Evolutionary conservation across 495 filamentous ascomycete genomes (phyloP), one percentile per base, ranked within the genome.

Genomic region (Talaromyces adpressus): DNA sequence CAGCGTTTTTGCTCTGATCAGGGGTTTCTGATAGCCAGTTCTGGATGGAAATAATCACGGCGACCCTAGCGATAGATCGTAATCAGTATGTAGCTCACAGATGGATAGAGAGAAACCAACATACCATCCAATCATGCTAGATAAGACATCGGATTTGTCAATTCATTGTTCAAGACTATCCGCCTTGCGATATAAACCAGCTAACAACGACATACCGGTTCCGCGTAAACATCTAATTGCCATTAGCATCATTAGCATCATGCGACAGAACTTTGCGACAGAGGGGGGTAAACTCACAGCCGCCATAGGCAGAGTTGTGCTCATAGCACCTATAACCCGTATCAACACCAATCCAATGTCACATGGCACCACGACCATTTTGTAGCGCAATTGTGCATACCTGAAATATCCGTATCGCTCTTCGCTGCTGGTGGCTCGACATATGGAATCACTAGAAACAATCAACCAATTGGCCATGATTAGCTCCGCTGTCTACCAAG

Each of bases 281-380:
- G 47, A 66, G 76, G 52, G 52, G 75, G 69, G 62, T 25, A 16
- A 45, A 63, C 85, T 70, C 79, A 89, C 86, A 61, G 92, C 92
- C 62, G 91, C 91, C 92, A 97, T 97, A 39, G 92, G 92, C 70
- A 96, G 74, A 7, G 91, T 96, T 70, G 86, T 93, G 12, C 88
- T 84, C 73, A 94, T 82, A 23, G 90, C 89, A 67, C 89, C 87
- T 76, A 69, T 73, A 62, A 82, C 62, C 64, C 14, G 59, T 1
- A 56, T 57, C 11, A 58, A 62, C 68, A 63, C 53, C 54, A 65
- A 70, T 9, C 27, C 32, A 11, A 34, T 29, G n/a, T 53, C 45
- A 18, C 34, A 47, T 14, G 1, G 47, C 18, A 14, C 8, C 27
- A 16, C 20, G n/a, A 6, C 25, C 9, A 41, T 20, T 29, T 60